A percentile compares a stretch with the other conserved stretches of the same genome.
These are phyloP conservation scores for Exophiala lecanii-corni DNA, from an alignment of 2,329 filamentous ascomycete genomes.

Conservation along the genomic window DNA sequence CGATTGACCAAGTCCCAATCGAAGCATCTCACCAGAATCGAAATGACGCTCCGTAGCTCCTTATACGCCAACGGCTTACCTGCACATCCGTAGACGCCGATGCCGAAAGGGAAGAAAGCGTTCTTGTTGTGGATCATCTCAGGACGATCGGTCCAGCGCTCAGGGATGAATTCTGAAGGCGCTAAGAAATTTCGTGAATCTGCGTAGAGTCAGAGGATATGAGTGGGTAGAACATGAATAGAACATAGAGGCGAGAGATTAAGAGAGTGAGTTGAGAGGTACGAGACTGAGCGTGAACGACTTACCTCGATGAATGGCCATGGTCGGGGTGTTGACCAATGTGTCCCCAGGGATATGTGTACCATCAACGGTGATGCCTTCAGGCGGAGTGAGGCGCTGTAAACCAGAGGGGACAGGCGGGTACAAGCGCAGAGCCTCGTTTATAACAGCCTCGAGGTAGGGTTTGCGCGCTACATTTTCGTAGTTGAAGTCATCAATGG, in stretches of 20 bases:
- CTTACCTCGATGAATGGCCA: background rate
- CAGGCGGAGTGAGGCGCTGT: constrained; percentile 35
- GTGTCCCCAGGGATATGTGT: constrained; percentile 20
- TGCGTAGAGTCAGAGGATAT: too few species aligned
- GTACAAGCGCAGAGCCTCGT: constrained; percentile 43
- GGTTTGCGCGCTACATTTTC: background rate
- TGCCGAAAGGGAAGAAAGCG: constrained; percentile 32
- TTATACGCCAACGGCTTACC: constrained; percentile 28
- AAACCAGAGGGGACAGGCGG: constrained; percentile 28
- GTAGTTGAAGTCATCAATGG: background rate
- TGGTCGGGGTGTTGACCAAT: background rate
- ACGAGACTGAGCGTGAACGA: too few species aligned
- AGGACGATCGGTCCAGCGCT: constrained; percentile 36
- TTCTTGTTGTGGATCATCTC: constrained; percentile 21
- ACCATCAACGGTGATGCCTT: constrained; percentile 22
- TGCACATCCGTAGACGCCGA: constrained; percentile 28
- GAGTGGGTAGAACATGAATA: too few species aligned
- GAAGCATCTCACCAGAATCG: too few species aligned
- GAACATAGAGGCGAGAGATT: too few species aligned
- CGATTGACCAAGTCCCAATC: too few species aligned
- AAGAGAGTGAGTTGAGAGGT: too few species aligned
- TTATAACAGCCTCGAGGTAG: constrained; percentile 41
- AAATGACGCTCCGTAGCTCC: too few species aligned
- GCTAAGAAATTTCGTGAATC: constrained; percentile 3
- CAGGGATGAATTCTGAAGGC: constrained; percentile 32